Base-by-base conservation (phyloP, 2,329 filamentous ascomycete species). In the Capronia americana region DNA sequence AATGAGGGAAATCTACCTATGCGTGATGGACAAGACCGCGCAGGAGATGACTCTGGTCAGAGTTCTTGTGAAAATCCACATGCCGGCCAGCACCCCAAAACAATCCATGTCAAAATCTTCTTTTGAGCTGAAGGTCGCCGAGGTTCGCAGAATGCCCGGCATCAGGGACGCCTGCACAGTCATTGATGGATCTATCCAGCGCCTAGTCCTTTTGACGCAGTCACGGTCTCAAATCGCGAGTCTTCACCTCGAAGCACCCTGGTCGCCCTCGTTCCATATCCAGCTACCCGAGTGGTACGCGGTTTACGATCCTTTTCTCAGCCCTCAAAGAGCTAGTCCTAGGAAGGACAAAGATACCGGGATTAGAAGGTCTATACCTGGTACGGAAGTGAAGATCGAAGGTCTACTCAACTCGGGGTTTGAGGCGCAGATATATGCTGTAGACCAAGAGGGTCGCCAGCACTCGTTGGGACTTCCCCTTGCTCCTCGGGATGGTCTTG, bases 141-240 rank as follows among this genome's bases (percentile, higher is more conserved):
- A 79, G 30, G 78, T 88, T 34, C 82, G 85, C 60, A 85, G 88
- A 72, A 87, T 87, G 8, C 84, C 90, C 63, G 88, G 87, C 68
- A 87, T 93, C 17, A 84, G 88, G 28, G 91, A 93, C 77, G 90
- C 89, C 6, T 92, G 89, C 77, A 90, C 88, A 72, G 77, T 93
- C 51, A 81, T 84, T 4, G 90, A 93, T 75, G 88, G 88, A 1
- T 81, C 84, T 28, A 82, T 90, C 61, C 87, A 88, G 34, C 87
- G 88, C 69, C 89, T 93, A 59, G 79, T 93, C 2, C 87, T 91
- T 28, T 79, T 94, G 14, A 90, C 88, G 2, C 86, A 89, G 71
- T 86, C 87, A 26, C 83, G 84, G 58, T 82, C 87, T 69, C 89
- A 89, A 1, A 84, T 85, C 32, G 85, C 87, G 55, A 87, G 90